Evolutionary conservation across 495 filamentous ascomycete genomes (phyloP).

Genomic region (Penicillium turbatum): DNA sequence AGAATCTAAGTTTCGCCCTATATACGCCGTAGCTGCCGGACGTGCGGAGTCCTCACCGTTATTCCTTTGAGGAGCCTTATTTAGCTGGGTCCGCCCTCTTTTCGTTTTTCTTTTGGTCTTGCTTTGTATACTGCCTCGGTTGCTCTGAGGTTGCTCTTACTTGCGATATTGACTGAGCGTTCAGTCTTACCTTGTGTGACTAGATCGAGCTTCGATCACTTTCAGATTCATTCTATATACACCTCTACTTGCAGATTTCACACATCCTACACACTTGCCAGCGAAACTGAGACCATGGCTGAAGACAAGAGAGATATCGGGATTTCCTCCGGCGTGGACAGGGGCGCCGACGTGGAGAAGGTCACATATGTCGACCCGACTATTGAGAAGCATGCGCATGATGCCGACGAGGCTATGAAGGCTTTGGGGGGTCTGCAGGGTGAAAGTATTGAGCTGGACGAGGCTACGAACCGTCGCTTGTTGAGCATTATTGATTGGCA

Average conservation of each 20-base stretch:
- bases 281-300: constrained; percentile 14
- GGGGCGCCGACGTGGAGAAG: constrained; percentile 25
- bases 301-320: constrained; percentile 19
- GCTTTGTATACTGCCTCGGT: not conserved
- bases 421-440: constrained; percentile 47
- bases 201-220: too few relatives aligned
- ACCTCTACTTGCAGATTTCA: too few relatives aligned
- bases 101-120: not conserved
- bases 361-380: constrained; percentile 28
- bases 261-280: not conserved
- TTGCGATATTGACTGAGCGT: not conserved
- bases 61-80: not conserved
- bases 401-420: constrained; percentile 59
- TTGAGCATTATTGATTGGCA: constrained; percentile 56
- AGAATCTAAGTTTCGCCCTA: not conserved
- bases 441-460: constrained; percentile 49
- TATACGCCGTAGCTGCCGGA: not conserved
- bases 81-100: not conserved
- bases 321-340: constrained; percentile 22
- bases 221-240: too few relatives aligned
- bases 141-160: not conserved
- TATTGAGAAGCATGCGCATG: constrained; percentile 49
- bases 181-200: not conserved
- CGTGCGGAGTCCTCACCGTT: constrained; percentile 1
- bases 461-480: constrained; percentile 51